phyloP scores from a whole-genome alignment of 208 protist species.

The Phytomonas sp. region DNA sequence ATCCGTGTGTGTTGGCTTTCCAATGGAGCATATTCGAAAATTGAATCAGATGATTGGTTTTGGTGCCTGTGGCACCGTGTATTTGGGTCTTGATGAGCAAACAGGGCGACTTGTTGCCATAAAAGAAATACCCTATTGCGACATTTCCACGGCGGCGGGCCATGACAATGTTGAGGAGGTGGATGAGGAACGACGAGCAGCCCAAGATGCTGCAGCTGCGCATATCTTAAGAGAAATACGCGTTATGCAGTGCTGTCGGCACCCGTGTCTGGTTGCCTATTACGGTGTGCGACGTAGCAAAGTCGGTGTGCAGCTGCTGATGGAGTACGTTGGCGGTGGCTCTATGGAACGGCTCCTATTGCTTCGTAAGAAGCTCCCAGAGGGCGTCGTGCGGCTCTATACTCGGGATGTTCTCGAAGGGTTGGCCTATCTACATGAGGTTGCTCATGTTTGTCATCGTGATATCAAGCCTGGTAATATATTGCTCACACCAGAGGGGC shows the following conservation, averaged over 20 bases:
- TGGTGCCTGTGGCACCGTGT: conserved; percentile 70
- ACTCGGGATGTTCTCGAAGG: conserved; percentile 66
- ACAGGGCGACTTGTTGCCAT: conserved; percentile 78
- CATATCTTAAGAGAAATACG: conserved; percentile 65
- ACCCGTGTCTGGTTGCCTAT: conserved; percentile 78
- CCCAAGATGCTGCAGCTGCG: conserved; percentile 15
- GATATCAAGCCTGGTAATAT: conserved; percentile 91
- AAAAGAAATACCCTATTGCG: conserved; percentile 75
- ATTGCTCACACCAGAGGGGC: conserved; percentile 74
- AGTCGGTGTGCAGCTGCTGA: conserved; percentile 74
- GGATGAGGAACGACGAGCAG: conserved; percentile 5
- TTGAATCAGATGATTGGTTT: conserved; percentile 71
- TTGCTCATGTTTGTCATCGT: conserved; percentile 74
- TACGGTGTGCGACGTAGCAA: conserved; percentile 61
- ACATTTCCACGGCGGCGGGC: conserved; percentile 7
- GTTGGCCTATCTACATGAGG: conserved; percentile 76
- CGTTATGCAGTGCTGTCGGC: conserved; percentile 61
- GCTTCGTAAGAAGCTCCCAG: conserved; percentile 46
- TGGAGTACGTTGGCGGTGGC: conserved; percentile 85
- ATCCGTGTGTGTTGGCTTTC: background rate
- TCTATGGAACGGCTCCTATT: conserved; percentile 66
- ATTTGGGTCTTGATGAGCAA: conserved; percentile 77
- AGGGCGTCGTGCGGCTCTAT: conserved; percentile 70
- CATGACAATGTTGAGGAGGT: background rate
- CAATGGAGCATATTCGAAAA: conserved; percentile 31